Evolutionary conservation across 257 asterid species (phyloP).

Genomic region (Petunia axillaris): DNA sequence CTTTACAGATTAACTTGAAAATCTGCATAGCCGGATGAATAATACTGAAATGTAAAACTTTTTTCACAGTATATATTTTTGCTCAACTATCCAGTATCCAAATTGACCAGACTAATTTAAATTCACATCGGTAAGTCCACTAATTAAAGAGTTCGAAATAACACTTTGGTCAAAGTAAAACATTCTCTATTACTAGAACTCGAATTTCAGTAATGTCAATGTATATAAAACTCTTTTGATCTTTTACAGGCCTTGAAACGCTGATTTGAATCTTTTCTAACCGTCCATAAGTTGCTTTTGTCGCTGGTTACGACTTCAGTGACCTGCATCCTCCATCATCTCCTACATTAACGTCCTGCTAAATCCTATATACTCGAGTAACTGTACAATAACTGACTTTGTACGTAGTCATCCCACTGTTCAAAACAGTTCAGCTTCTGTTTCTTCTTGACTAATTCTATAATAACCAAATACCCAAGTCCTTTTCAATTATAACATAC

Average conservation of each 20-base stretch:
- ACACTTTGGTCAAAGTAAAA: too few species aligned
- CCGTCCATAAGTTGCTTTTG: conserved; percentile 29
- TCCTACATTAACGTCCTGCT: background rate
- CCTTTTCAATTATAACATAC: background rate
- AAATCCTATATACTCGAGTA: background rate
- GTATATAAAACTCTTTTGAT: conserved; percentile 30
- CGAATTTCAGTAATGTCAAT: too few species aligned
- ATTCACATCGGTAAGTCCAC: too few species aligned
- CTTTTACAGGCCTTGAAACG: background rate
- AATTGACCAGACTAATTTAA: too few species aligned
- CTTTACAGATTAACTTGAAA: too few species aligned
- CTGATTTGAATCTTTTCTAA: conserved; percentile 5
- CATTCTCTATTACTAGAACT: too few species aligned
- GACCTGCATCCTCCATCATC: background rate
- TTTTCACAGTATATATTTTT: too few species aligned
- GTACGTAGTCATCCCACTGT: background rate
- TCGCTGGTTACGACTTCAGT: background rate
- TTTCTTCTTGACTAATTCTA: background rate
- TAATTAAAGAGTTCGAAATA: too few species aligned
- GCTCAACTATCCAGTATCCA: too few species aligned
- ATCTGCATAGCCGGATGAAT: too few species aligned
- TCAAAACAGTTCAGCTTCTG: conserved; percentile 4
- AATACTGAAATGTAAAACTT: too few species aligned
- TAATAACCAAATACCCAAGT: background rate
- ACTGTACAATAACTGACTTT: background rate